Evolutionary conservation across 108 stramenopile genomes (phyloP).

Genomic region (Skeletonema costatum): DNA sequence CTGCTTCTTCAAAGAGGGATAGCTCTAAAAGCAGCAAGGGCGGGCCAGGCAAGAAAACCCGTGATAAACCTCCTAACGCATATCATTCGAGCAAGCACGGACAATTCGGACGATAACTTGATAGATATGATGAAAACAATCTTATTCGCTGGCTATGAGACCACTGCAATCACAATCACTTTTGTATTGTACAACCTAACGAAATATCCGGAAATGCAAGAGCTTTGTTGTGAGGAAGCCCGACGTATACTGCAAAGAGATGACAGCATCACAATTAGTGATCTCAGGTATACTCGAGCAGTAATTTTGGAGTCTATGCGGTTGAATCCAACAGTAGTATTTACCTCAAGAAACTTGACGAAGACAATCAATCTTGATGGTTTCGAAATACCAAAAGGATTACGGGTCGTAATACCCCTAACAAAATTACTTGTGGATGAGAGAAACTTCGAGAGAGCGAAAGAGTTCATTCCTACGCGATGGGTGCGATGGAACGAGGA

Average conservation of each 20-base stretch:
- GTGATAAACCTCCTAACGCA: neutral
- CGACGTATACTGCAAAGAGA: neutral
- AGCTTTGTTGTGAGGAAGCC: neutral
- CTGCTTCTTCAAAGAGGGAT: neutral
- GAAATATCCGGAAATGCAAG: neutral
- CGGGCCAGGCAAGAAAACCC: neutral
- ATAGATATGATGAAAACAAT: neutral
- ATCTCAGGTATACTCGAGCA: neutral
- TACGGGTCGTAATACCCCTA: neutral
- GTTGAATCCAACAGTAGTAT: neutral
- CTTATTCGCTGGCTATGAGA: neutral
- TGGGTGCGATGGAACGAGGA: neutral
- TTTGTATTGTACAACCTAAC: neutral
- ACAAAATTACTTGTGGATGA: neutral
- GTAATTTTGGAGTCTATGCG: neutral
- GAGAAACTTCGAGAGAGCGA: neutral
- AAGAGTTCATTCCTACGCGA: neutral
- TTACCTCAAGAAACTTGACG: neutral
- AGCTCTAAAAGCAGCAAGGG: neutral
- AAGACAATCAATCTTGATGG: neutral
- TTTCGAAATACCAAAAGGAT: neutral
- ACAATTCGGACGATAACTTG: neutral
- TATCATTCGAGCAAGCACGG: neutral
- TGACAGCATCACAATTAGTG: neutral
- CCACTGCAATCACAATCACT: neutral